phyloP scores from a whole-genome alignment of 2,329 filamentous ascomycete genomes.

The Phaeoacremonium minimum region DNA sequence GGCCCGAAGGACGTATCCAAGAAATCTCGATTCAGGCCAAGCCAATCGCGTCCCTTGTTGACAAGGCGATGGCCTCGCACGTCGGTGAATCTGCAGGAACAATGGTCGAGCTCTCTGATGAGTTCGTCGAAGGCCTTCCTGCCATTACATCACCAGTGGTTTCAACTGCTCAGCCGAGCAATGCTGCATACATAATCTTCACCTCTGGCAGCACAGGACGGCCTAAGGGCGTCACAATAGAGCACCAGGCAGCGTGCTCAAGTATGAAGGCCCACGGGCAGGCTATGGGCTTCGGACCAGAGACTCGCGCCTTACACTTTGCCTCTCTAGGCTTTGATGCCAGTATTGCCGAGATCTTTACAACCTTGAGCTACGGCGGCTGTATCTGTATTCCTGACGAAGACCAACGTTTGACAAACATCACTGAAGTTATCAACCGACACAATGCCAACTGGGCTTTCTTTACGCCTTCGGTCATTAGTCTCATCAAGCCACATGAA shows the following conservation, averaged over 20 bases:
- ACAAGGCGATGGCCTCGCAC: too few species aligned
- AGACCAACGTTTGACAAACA: slow-evolving; percentile 28
- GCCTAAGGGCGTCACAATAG: slow-evolving; percentile 38
- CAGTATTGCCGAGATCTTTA: slow-evolving; percentile 15
- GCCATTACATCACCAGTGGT: too few species aligned
- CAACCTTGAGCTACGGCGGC: slow-evolving; percentile 15
- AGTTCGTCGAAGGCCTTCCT: too few species aligned
- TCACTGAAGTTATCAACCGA: slow-evolving; percentile 14
- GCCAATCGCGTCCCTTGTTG: too few species aligned
- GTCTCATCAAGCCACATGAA: slow-evolving; percentile 4
- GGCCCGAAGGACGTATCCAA: too few species aligned
- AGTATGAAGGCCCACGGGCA: too few species aligned
- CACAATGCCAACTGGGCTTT: slow-evolving; percentile 10
- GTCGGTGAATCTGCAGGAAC: too few species aligned
- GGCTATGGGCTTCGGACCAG: slow-evolving; percentile 13
- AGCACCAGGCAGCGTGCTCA: slow-evolving; percentile 3
- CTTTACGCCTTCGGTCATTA: slow-evolving; percentile 5
- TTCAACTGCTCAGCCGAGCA: not conserved
- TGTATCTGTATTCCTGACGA: slow-evolving; percentile 31
- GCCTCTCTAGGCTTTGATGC: slow-evolving; percentile 25
- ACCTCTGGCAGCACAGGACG: slow-evolving; percentile 43
- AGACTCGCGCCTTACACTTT: slow-evolving; percentile 25
- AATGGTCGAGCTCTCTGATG: too few species aligned
- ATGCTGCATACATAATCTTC: slow-evolving; percentile 34
- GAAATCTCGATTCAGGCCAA: too few species aligned